A percentile compares a stretch with the other conserved stretches of the same genome.
phyloP scores from a whole-genome alignment of 352 stramenopile genomes.

The Pythium chondricola region DNA sequence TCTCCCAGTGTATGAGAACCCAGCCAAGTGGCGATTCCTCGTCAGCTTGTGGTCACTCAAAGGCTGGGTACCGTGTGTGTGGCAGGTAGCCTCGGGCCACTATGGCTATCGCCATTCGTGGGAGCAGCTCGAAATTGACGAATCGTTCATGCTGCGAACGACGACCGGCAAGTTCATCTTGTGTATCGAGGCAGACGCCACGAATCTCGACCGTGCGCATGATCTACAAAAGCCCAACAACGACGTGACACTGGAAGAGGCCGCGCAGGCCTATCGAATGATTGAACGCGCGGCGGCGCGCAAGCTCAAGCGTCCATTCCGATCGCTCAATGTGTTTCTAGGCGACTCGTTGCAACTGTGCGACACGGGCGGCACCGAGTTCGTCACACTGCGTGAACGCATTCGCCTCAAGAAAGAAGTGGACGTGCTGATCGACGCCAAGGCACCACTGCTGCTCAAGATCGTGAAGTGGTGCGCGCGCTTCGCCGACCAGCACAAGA shows the following conservation, averaged over 20 bases:
- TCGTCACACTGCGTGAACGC: conserved; percentile 43
- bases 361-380: conserved; percentile 39
- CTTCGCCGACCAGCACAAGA: conserved; percentile 48
- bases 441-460: conserved; percentile 43
- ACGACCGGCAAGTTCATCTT: conserved; percentile 61
- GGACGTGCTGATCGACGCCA: conserved; percentile 63
- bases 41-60: conserved; percentile 45
- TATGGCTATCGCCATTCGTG: conserved; percentile 67
- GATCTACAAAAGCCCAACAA: conserved; percentile 30
- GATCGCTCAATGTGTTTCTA: conserved; percentile 49
- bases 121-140: conserved; percentile 35
- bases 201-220: conserved; percentile 41
- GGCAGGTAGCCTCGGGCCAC: conserved; percentile 37
- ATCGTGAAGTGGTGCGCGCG: conserved; percentile 50
- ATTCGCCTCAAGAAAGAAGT: conserved; percentile 52
- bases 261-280: conserved; percentile 51
- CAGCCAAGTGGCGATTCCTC: conserved; percentile 35
- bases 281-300: conserved; percentile 41
- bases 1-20: conserved; percentile 51
- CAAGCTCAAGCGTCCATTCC: conserved; percentile 40
- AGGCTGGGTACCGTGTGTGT: conserved; percentile 50
- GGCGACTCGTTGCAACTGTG: conserved; percentile 46
- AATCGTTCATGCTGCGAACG: conserved; percentile 46
- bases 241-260: conserved; percentile 55
- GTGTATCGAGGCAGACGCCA: conserved; percentile 59